Evolutionary conservation across 23 red algal species (phyloP).

Genomic region (Gracilaria caudata): DNA sequence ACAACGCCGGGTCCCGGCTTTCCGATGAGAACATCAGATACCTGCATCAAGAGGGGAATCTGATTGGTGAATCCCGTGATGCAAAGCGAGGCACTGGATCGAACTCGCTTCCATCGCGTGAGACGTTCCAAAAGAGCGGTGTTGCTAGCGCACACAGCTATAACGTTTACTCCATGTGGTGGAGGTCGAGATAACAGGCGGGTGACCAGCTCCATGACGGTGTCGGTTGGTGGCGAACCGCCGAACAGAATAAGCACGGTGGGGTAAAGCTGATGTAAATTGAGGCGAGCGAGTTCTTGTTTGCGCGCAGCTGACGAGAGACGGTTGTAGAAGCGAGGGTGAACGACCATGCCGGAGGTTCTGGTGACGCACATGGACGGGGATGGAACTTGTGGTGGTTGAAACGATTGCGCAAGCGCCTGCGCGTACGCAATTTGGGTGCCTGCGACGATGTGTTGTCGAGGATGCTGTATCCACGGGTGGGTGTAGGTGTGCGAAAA

Average conservation of each 20-base stretch:
- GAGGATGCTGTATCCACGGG: constrained; percentile 80
- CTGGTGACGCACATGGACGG: constrained; percentile 31
- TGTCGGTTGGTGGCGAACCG: constrained; percentile 67
- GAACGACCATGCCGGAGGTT: constrained; percentile 83
- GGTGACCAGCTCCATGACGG: constrained; percentile 24
- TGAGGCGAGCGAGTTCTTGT: neutral
- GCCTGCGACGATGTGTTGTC: constrained; percentile 75
- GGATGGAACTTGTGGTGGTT: constrained; percentile 8
- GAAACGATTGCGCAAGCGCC: constrained; percentile 36
- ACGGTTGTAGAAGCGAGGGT: constrained; percentile 72
- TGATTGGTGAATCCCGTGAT: constrained; percentile 63
- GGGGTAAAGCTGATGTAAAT: constrained; percentile 36
- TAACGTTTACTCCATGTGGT: constrained; percentile 41
- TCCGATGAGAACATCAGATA: constrained; percentile 75
- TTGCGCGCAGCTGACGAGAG: constrained; percentile 13
- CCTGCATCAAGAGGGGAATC: constrained; percentile 70
- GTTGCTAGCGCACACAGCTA: constrained; percentile 78
- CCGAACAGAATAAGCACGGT: constrained; percentile 84
- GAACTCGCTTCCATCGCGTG: constrained; percentile 2
- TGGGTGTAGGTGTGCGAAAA: constrained; percentile 75
- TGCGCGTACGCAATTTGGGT: constrained; percentile 68
- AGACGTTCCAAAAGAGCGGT: constrained; percentile 31
- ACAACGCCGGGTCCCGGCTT: constrained; percentile 90
- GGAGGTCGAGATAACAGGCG: constrained; percentile 23
- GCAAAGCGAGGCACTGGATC: constrained; percentile 7